These are phyloP conservation scores for Fusarium sp. DNA, from an alignment of 2,329 filamentous ascomycete genomes.

Conservation along the genomic window DNA sequence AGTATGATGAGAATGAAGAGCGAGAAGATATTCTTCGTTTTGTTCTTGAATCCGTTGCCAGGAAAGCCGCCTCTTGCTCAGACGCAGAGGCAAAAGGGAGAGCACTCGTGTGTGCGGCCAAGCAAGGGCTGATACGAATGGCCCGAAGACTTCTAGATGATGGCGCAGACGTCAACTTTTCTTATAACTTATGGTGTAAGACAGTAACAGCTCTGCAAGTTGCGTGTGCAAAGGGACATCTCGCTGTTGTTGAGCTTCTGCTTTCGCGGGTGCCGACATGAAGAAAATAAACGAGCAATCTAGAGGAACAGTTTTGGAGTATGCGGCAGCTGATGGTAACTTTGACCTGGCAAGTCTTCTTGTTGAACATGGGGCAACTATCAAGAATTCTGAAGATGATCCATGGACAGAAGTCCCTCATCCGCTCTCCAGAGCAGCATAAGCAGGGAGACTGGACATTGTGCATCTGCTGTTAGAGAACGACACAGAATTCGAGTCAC, in stretches of 20 bases:
- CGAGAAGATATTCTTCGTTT: background rate
- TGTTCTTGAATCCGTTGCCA: background rate
- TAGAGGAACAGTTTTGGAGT: background rate
- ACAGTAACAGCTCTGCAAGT: background rate
- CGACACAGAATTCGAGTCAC: background rate
- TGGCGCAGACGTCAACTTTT: slow-evolving; percentile 1
- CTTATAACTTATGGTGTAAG: background rate
- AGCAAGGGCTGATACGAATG: background rate
- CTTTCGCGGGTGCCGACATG: background rate
- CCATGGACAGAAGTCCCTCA: background rate
- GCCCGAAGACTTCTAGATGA: background rate
- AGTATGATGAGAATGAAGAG: background rate
- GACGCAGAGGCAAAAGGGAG: background rate
- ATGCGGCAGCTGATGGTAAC: background rate
- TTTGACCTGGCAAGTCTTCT: slow-evolving; percentile 3
- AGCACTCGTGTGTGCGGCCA: background rate
- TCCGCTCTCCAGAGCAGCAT: background rate
- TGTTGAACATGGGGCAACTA: background rate
- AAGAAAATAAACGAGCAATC: background rate
- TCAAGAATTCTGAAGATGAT: background rate
- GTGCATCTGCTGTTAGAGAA: slow-evolving; percentile 7
- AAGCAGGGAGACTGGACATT: background rate
- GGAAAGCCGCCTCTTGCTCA: too few relatives aligned
- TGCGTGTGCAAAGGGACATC: background rate
- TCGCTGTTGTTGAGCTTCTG: background rate